phyloP scores from a whole-genome alignment of 116 monocot genomes.

The Zostera marina region DNA sequence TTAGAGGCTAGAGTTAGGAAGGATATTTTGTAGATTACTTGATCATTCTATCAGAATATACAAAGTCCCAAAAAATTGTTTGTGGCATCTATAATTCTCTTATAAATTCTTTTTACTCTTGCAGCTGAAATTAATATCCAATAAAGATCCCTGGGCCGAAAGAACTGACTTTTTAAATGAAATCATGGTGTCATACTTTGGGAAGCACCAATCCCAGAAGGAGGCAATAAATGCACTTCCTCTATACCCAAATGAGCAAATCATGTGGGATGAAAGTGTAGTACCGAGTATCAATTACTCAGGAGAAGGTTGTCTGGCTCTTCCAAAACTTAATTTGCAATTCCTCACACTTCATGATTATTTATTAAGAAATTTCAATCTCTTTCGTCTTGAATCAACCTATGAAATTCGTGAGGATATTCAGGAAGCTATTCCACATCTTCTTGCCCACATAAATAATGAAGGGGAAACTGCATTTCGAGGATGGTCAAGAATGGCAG shows the following conservation, averaged over 20 bases:
- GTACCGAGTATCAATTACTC: conserved; percentile 99
- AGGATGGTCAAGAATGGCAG: conserved; percentile 99
- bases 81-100: background rate
- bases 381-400: conserved; percentile 95
- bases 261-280: conserved; percentile 99
- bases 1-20: too few species aligned
- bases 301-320: conserved; percentile 95
- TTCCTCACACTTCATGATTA: conserved; percentile 98
- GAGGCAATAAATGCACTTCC: conserved; percentile 99
- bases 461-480: conserved; percentile 94
- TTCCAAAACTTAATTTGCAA: conserved; percentile 95
- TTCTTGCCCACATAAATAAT: conserved; percentile 82
- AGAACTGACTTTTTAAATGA: conserved; percentile 72
- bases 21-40: background rate
- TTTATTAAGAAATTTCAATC: conserved; percentile 87
- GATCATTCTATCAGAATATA: background rate
- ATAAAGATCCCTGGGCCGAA: conserved; percentile 53
- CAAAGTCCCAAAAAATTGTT: background rate
- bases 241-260: conserved; percentile 94
- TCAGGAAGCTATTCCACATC: conserved; percentile 93
- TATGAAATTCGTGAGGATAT: conserved; percentile 99
- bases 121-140: conserved; percentile 86
- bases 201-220: conserved; percentile 92
- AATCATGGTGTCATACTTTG: conserved; percentile 79
- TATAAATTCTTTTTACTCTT: background rate